Base-by-base conservation (phyloP, 2,329 filamentous ascomycete genomes). In the Fusarium scirpi region DNA sequence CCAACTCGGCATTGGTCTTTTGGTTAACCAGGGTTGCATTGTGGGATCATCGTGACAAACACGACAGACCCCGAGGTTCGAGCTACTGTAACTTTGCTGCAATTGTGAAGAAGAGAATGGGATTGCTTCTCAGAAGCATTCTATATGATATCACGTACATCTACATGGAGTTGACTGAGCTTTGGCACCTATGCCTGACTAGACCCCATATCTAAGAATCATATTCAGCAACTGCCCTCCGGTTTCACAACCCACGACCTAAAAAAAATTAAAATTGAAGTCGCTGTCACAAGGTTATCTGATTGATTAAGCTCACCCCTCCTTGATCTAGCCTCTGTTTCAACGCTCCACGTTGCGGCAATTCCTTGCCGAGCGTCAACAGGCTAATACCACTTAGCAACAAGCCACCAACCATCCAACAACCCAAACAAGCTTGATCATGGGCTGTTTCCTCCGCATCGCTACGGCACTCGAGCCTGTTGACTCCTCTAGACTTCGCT, bases 351-450 rank as follows among this genome's bases (percentile, higher is more conserved):
- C 71, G 63, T 49, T 57, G 40, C 71, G 73, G 73, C 73, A 75
- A 75, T 65, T 71, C 64, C 58, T 75, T 75, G 72, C 73, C 73
- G 73, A 70, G 49, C 46, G 49, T 64, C 62, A 43, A 62, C 51
- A 44, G 52, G 45, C 63, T 66, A 65, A 43, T 48, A 38, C 27
- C 40, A 41, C 22, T 54, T 69, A 69, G 61, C 58, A 64, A 47
- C 62, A 72, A 70, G 70, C 72, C 62, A 71, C 62, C 58, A 58
- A 61, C 58, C 52, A 66, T 62, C 53, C 43, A 51, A 41, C 58
- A 29, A 53, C 38, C 55, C 57, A 60, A 55, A 61, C 44, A 43
- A 61, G 48, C 40, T 62, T 52, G 53, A 55, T 48, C 56, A 69
- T 70, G 54, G 67, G 43, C 58, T 56, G 46, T 61, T 71, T 61